Conservation (phyloP, 805 yeast genomes). For the Hanseniaspora jakobsenii region DNA sequence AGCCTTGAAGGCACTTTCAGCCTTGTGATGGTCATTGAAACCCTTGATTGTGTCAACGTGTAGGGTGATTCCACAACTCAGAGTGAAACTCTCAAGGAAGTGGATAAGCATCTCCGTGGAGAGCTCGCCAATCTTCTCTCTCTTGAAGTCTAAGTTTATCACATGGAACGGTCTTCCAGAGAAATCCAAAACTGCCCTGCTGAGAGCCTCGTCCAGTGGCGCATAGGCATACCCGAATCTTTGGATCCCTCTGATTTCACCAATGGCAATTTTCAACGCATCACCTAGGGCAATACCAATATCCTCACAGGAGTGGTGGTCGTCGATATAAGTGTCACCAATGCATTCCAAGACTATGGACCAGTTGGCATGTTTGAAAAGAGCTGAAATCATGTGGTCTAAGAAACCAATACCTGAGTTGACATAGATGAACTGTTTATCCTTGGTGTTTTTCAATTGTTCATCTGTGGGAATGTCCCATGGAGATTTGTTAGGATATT, state of each 20-base stretch:
- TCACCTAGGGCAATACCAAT: constrained; percentile 84
- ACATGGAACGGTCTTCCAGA: constrained; percentile 90
- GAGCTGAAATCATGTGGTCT: constrained; percentile 95
- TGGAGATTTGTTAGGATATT: constrained; percentile 23
- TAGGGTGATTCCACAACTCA: constrained; percentile 76
- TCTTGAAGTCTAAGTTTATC: constrained; percentile 72
- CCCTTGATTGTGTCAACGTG: constrained; percentile 94
- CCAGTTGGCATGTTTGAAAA: constrained; percentile 97
- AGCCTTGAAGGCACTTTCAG: constrained; percentile 94
- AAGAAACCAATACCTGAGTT: constrained; percentile 90
- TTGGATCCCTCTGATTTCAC: constrained; percentile 79
- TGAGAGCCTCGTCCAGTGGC: constrained; percentile 90
- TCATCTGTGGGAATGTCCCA: constrained; percentile 18
- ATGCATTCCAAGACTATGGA: constrained; percentile 75
- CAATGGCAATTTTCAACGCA: constrained; percentile 82
- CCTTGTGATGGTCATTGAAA: constrained; percentile 88
- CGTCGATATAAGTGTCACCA: constrained; percentile 93
- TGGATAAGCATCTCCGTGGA: constrained; percentile 98
- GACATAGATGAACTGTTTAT: constrained; percentile 65
- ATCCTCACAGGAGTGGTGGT: constrained; percentile 94
- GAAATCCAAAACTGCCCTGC: constrained; percentile 91
- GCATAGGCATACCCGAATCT: constrained; percentile 90
- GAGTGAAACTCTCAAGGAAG: constrained; percentile 86
- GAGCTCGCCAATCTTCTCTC: constrained; percentile 88
- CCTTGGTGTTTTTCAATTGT: constrained; percentile 52